These are phyloP conservation scores for Cucurbita ficifolia DNA, from an alignment of 306 rosid genomes.

Conservation along the genomic window DNA sequence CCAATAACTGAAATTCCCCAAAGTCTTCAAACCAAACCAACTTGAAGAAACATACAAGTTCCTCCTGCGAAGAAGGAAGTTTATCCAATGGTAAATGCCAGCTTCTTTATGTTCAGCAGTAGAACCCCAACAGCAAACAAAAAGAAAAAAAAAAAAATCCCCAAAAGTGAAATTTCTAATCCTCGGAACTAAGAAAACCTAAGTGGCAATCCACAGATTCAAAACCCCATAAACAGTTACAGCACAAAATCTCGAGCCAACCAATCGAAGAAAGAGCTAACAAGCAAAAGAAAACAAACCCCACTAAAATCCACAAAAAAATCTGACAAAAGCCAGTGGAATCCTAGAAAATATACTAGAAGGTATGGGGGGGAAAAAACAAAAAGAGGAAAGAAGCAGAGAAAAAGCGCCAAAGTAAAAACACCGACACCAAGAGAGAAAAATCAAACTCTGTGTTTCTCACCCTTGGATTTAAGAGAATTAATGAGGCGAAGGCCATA, in stretches of 20 bases:
- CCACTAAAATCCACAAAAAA: background rate
- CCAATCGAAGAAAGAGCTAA: background rate
- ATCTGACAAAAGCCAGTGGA: background rate
- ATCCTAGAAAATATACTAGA: background rate
- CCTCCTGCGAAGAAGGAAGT: background rate
- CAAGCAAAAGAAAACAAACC: background rate
- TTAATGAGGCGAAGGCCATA: conserved; percentile 1
- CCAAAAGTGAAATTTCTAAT: background rate
- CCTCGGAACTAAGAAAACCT: background rate
- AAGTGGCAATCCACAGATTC: background rate
- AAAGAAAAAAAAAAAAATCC: no score
- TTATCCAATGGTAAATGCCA: background rate
- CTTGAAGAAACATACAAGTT: background rate
- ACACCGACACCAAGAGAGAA: background rate
- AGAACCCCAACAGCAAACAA: conserved; percentile 1
- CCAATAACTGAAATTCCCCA: background rate
- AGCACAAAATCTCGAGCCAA: conserved; percentile 8
- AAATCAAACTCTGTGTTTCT: background rate
- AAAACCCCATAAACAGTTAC: conserved; percentile 13
- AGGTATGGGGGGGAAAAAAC: no score
- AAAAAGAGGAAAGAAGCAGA: conserved; percentile 8
- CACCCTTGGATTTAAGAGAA: conserved; percentile 7
- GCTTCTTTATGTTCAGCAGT: background rate
- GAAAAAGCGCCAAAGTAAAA: conserved; percentile 18
- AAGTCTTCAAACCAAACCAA: background rate